These are phyloP conservation scores for Exophiala phaeomuriformis DNA, from an alignment of 2,329 filamentous ascomycete species.

Conservation along the genomic window DNA sequence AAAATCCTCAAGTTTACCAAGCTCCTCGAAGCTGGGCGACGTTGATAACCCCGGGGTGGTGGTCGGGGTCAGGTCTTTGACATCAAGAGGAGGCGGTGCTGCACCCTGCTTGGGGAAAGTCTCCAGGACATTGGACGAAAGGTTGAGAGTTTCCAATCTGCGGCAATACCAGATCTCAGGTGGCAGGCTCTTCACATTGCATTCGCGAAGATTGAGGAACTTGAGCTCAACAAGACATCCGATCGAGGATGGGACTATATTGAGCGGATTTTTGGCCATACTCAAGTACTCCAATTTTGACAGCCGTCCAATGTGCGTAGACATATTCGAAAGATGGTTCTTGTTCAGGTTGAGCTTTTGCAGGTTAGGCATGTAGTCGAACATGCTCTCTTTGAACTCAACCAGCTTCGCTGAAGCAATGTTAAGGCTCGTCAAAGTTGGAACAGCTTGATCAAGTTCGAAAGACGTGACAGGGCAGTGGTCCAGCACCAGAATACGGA, in stretches of 20 bases:
- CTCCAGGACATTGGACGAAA: slow-evolving; percentile 88
- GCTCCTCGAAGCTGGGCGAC: slow-evolving; percentile 70
- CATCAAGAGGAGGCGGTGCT: slow-evolving; percentile 59
- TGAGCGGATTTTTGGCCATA: slow-evolving; percentile 84
- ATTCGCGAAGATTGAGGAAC: slow-evolving; percentile 81
- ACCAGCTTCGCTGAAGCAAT: slow-evolving; percentile 86
- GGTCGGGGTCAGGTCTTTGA: slow-evolving; percentile 39
- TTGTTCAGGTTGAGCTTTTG: slow-evolving; percentile 85
- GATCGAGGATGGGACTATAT: slow-evolving; percentile 76
- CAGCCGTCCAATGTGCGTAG: slow-evolving; percentile 74
- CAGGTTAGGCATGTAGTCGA: slow-evolving; percentile 77
- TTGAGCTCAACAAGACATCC: slow-evolving; percentile 78
- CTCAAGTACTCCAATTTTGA: slow-evolving; percentile 83
- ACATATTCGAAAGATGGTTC: slow-evolving; percentile 90
- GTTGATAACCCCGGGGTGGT: slow-evolving; percentile 47
- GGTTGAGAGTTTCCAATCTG: slow-evolving; percentile 82
- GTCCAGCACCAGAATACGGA: slow-evolving; percentile 80
- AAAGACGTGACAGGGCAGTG: slow-evolving; percentile 95
- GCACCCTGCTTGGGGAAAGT: slow-evolving; percentile 74
- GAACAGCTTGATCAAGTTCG: slow-evolving; percentile 67
- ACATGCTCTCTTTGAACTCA: slow-evolving; percentile 77
- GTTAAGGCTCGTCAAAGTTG: slow-evolving; percentile 78
- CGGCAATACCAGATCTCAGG: slow-evolving; percentile 95
- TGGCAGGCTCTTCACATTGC: slow-evolving; percentile 83
- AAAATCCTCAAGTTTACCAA: slow-evolving; percentile 58